Evolutionary conservation across 2,329 filamentous ascomycete genomes (phyloP).

Genomic region (Scopulariopsis brevicaulis): DNA sequence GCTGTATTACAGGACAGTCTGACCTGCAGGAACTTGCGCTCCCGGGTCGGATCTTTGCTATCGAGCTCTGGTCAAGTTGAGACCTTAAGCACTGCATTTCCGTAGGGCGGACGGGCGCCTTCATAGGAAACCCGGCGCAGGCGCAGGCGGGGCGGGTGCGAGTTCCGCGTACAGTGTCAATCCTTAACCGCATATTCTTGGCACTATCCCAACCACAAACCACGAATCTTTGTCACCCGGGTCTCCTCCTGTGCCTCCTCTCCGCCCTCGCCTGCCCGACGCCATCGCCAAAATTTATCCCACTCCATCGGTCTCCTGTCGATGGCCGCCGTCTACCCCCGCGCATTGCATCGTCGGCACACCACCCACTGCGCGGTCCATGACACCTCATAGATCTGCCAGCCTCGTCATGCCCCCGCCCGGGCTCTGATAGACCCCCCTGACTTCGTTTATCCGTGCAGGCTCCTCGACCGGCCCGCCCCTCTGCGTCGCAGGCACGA

Average conservation of each 20-base stretch:
- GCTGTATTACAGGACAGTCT: background rate
- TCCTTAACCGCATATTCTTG: background rate
- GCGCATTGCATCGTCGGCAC: background rate
- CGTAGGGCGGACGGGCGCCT: no score
- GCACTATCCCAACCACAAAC: background rate
- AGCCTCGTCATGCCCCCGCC: background rate
- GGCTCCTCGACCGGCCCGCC: background rate
- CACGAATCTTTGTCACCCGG: background rate
- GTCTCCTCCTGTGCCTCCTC: background rate
- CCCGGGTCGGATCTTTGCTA: no score
- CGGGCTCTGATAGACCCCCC: background rate
- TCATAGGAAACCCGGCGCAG: no score
- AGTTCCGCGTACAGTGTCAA: background rate
- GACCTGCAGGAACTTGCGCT: background rate
- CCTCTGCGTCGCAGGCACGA: background rate
- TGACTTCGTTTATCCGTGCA: background rate
- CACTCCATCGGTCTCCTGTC: background rate
- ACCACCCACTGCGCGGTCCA: background rate
- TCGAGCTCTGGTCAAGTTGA: background rate
- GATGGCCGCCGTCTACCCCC: background rate
- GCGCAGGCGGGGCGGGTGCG: background rate
- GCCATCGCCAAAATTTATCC: constrained; percentile 5
- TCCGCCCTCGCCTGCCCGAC: constrained; percentile 1
- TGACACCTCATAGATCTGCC: background rate
- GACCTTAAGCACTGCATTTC: background rate